Evolutionary conservation across 257 asterid genomes (phyloP), one percentile per base, ranked within the genome.

Genomic region (Lavandula angustifolia): DNA sequence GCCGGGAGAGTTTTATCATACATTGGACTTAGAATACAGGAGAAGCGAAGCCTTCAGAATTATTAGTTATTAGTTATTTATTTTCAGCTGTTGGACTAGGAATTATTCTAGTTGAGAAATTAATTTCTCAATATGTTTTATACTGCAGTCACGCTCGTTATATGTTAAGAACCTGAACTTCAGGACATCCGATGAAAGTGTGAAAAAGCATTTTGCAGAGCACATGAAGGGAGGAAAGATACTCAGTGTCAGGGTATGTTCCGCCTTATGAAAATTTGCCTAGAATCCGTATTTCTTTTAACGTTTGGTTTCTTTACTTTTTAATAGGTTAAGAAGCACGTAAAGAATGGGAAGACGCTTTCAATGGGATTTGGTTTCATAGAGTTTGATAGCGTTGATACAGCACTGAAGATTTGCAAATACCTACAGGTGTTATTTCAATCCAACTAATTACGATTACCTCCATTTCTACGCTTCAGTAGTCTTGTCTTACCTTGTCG

Each of bases 361-460:
- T 92, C 99, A 1, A 89, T 76, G 94, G 99, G 99, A 58, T 92
- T 89, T 73, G 99, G 99, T 54, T 94, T 94, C 68, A 22, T 90
- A 52, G 99, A 94, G 77, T 90, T 94, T 16, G 96, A 94, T 81
- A 77, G 81, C 38, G 84, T 79, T 44, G 94, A 90, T 73, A 84
- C 99, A 50, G 94, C 99, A 47, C 64, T 74, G 44, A 81, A 71
- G 29, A 82, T 84, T 71, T 87, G 96, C 83, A 86, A 68, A 84
- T 92, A 85, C 70, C 71, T 92, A 42, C 95, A 89, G 92, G 98
- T 85, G 66, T 62, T 67, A 32, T 42, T 46, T 52, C 6, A 1
- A 61, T 31, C 29, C 60, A 41, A 47, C 38, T 32, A 41, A 29
- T 35, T 53, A 29, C 29, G 41, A 49, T 65, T 6, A 44, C 54